phyloP scores from a whole-genome alignment of 495 filamentous ascomycete genomes.

The Friedmanniomyces endolithicus region DNA sequence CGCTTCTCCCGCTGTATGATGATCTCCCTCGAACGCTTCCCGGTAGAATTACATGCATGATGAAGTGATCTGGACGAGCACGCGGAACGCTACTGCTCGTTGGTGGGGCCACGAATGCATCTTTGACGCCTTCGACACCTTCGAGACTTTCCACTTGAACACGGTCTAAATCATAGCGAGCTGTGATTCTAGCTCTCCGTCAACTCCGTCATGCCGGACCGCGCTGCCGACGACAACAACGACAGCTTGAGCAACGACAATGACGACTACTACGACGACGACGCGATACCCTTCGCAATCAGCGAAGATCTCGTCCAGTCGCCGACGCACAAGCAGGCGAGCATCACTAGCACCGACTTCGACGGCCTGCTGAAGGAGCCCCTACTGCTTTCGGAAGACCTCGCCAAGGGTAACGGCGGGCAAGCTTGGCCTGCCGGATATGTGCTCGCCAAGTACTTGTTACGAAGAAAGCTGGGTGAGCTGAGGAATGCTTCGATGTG shows the following conservation, averaged over 20 bases:
- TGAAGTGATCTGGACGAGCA: too few relatives aligned
- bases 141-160: too few relatives aligned
- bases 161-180: too few relatives aligned
- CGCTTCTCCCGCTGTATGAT: too few relatives aligned
- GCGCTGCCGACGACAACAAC: too few relatives aligned
- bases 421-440: slow-evolving; percentile 90
- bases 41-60: too few relatives aligned
- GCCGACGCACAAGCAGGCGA: slow-evolving; percentile 50
- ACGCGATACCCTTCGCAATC: slow-evolving; percentile 33
- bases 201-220: too few relatives aligned
- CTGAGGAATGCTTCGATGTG: slow-evolving; percentile 61
- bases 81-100: too few relatives aligned
- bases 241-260: not conserved
- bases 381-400: slow-evolving; percentile 68
- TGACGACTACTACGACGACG: not conserved
- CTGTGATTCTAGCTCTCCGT: too few relatives aligned
- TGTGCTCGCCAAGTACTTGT: slow-evolving; percentile 71
- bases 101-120: too few relatives aligned
- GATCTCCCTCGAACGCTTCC: too few relatives aligned
- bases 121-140: too few relatives aligned
- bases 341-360: slow-evolving; percentile 53
- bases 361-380: slow-evolving; percentile 55
- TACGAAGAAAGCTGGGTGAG: slow-evolving; percentile 50
- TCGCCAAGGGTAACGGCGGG: slow-evolving; percentile 78
- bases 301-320: slow-evolving; percentile 58